Base-by-base conservation (phyloP, 225 moss, liverwort and hornwort genomes). In the Physcomitrium patens region DNA sequence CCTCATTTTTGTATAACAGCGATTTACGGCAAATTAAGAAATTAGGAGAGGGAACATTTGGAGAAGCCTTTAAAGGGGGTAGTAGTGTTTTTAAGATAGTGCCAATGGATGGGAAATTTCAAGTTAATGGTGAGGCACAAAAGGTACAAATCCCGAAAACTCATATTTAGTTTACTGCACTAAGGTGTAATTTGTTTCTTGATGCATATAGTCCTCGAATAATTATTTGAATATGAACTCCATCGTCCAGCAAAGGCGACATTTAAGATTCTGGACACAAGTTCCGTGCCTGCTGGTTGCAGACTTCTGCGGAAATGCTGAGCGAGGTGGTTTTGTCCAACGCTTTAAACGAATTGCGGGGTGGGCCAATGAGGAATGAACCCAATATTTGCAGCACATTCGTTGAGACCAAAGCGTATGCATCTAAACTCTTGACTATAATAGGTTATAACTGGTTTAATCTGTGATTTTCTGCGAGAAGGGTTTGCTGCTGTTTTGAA, bases 41-140 rank as follows among this genome's bases (percentile, higher is more conserved):
- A 88, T 69, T 99, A 64, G 99, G 99, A 60, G 99, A 99, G 78
- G 99, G 99, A 48, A 93, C 95, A 17, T 99, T 89, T 72, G 99
- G 99, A 72, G 99, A 99, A 79, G 99, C 95, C 37, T 99, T 99
- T 78, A 99, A 85, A 91, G 95, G 86, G 68, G 86, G 86, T 19
- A 84, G 87, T 18, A 91, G 80, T 78, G 95, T 99, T 50, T 87
- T 99, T 79, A 99, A 99, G 80, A 95, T 99, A 69, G 95, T 99
- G 44, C 99, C 99, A 48, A 92, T 95, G 91, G 95, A 99, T 88
- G 99, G 99, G 16, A 82, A 82, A 14, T 87, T 93, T 52, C 71
- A 86, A 80, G 99, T 99, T n/a, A 99, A 99, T 78, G 95, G 86
- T 65, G 99, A 99, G 82, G 77, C 81, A 26, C 99, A 99, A 69